phyloP scores from a whole-genome alignment of 257 asterid genomes.

The Solanum bulbocastanum region DNA sequence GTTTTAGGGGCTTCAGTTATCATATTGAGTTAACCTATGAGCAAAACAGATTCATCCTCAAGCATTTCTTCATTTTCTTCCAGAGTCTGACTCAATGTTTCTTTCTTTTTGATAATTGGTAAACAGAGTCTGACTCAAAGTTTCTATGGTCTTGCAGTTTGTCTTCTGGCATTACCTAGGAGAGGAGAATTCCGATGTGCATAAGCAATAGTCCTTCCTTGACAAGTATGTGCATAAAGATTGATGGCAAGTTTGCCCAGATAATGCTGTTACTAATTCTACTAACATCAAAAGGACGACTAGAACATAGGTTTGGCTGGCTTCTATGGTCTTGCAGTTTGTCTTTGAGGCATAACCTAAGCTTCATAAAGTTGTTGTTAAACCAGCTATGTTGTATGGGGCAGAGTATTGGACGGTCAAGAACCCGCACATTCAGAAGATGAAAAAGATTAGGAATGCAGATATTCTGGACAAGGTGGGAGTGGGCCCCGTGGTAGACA shows the following conservation, averaged over 20 bases:
- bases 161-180: neutral
- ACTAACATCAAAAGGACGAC: neutral
- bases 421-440: neutral
- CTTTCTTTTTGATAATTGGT: too few species aligned
- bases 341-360: neutral
- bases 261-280: neutral
- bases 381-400: neutral
- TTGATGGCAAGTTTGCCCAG: neutral
- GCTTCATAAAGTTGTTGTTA: neutral
- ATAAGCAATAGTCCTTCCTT: neutral
- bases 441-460: neutral
- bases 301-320: neutral
- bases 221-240: neutral
- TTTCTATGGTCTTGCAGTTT: neutral
- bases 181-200: neutral
- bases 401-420: neutral
- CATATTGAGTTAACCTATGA: neutral
- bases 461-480: neutral
- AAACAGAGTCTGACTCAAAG: neutral
- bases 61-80: neutral
- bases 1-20: neutral
- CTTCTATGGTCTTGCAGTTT: neutral
- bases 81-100: neutral
- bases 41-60: neutral
- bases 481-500: neutral